Evolutionary conservation across 768 basidiomycete genomes (phyloP).

Genomic region (Mycena olivaceomarginata): DNA sequence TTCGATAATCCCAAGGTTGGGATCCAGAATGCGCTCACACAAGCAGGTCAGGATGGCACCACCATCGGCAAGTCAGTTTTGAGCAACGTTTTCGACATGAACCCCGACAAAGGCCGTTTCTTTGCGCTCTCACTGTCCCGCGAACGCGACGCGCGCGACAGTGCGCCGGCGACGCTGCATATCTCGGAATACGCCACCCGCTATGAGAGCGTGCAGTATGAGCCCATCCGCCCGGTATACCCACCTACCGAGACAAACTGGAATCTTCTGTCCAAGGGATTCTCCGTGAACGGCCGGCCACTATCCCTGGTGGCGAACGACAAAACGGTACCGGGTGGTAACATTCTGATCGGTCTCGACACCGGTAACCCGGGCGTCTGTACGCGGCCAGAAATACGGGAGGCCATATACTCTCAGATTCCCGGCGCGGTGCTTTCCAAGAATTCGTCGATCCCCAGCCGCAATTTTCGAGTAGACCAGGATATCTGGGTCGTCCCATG

Average conservation of each 20-base stretch:
- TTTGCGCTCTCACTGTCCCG: neutral
- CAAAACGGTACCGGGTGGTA: neutral
- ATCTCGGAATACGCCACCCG: neutral
- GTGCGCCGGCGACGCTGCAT: neutral
- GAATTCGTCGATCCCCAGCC: constrained; percentile 1
- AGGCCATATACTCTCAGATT: neutral
- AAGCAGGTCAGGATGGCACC: neutral
- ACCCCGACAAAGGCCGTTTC: constrained; percentile 7
- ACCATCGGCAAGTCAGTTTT: neutral
- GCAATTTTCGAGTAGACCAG: neutral
- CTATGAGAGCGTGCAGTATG: neutral
- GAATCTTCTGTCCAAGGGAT: neutral
- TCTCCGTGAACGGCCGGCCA: neutral
- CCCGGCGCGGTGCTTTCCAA: neutral
- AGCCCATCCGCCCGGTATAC: neutral
- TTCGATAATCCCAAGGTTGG: neutral
- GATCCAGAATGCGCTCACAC: neutral
- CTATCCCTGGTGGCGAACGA: neutral
- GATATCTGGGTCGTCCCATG: constrained; percentile 3
- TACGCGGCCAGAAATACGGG: neutral
- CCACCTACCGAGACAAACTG: neutral
- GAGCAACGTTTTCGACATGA: neutral
- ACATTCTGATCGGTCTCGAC: neutral
- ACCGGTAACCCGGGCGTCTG: neutral
- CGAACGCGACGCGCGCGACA: neutral